phyloP scores from a whole-genome alignment of 2,329 filamentous ascomycete genomes.

The Fusarium miscanthi region DNA sequence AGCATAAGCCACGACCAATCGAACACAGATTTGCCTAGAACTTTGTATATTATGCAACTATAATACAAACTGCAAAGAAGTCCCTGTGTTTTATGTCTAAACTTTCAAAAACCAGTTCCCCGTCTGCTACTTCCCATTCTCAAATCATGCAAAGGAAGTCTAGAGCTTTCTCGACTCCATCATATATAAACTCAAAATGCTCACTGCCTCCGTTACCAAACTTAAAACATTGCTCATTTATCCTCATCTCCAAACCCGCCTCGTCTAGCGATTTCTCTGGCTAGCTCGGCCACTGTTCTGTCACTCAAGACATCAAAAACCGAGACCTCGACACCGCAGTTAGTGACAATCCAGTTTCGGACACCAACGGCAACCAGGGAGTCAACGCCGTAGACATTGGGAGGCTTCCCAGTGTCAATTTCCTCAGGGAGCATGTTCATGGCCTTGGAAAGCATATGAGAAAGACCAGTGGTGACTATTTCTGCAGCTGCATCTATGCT shows the following conservation, averaged over 20 bases:
- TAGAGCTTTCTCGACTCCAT: background rate
- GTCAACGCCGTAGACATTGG: conserved; percentile 62
- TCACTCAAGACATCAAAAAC: conserved; percentile 62
- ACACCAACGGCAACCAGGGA: conserved; percentile 64
- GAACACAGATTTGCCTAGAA: background rate
- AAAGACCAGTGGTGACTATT: conserved; percentile 53
- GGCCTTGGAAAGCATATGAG: conserved; percentile 55
- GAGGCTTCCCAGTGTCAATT: conserved; percentile 55
- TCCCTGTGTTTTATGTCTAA: background rate
- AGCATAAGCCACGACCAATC: background rate
- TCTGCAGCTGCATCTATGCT: conserved; percentile 46
- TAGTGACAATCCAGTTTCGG: conserved; percentile 61
- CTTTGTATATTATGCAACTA: background rate
- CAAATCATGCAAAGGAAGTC: background rate
- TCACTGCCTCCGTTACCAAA: background rate
- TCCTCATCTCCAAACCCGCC: conserved; percentile 44
- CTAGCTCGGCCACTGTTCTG: conserved; percentile 53
- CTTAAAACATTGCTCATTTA: background rate
- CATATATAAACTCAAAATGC: background rate
- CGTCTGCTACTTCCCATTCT: background rate
- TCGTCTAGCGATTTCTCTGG: conserved; percentile 50
- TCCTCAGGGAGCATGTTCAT: conserved; percentile 59
- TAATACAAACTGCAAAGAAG: background rate
- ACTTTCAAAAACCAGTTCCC: background rate
- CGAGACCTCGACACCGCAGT: conserved; percentile 57